A percentile compares a stretch with the other conserved stretches of the same genome.
Conservation (phyloP, 192 early-diverging fungal genomes). For the Irineochytrium annulatum region DNA sequence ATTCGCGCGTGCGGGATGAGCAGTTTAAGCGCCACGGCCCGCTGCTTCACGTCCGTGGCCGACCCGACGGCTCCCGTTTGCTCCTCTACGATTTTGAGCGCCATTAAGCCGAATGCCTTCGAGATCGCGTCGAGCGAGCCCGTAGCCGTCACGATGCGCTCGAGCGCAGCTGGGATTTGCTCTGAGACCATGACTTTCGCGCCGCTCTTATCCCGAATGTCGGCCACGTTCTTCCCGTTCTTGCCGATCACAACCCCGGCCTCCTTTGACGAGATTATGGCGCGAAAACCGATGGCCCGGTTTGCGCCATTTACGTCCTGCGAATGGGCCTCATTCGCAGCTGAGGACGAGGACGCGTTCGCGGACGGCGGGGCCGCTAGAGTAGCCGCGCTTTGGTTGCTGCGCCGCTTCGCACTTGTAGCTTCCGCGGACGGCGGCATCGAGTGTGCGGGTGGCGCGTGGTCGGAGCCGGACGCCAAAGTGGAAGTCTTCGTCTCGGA, state of each 20-base stretch:
- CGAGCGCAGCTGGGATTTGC: constrained; percentile 78
- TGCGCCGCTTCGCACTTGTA: no score
- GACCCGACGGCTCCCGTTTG: neutral
- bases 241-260: constrained; percentile 65
- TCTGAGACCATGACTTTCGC: constrained; percentile 89
- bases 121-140: constrained; percentile 24
- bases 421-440: no score
- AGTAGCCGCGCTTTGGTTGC: no score
- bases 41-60: neutral
- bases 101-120: constrained; percentile 8
- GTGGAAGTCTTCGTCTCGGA: no score
- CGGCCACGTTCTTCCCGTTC: constrained; percentile 81
- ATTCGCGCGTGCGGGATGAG: constrained; percentile 84
- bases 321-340: no score
- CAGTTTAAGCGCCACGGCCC: constrained; percentile 31
- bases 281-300: no score
- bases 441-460: no score
- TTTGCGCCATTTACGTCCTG: neutral
- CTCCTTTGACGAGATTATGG: constrained; percentile 91
- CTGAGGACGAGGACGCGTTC: no score
- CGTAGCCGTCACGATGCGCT: constrained; percentile 52
- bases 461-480: neutral
- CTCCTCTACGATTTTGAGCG: neutral
- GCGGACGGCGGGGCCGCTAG: no score
- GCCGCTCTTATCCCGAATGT: constrained; percentile 73